A percentile compares a stretch with the other conserved stretches of the same genome.
Evolutionary conservation across 768 basidiomycete species (phyloP).

Genomic region (Serendipita vermifera): DNA sequence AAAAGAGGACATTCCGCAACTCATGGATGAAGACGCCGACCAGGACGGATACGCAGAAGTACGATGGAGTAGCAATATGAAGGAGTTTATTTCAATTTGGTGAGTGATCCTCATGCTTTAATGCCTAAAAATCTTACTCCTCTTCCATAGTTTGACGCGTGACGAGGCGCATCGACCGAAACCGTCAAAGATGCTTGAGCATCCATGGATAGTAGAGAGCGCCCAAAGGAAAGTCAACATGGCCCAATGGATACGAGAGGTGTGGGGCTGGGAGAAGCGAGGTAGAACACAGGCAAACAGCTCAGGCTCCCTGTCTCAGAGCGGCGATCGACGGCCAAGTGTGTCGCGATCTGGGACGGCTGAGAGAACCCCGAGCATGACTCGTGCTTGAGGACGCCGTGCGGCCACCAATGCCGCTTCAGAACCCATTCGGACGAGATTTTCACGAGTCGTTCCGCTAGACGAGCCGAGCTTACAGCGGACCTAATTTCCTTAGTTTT

Average conservation of each 20-base stretch:
- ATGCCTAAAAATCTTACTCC: conserved; percentile 11
- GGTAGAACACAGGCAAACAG: background rate
- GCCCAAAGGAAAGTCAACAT: conserved; percentile 80
- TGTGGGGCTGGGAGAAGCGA: conserved; percentile 44
- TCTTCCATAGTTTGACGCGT: conserved; percentile 46
- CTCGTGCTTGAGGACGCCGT: no score
- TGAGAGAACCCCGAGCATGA: background rate
- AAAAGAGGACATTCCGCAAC: conserved; percentile 64
- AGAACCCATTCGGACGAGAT: no score
- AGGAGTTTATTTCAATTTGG: conserved; percentile 81
- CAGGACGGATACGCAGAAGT: conserved; percentile 23
- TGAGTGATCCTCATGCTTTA: conserved; percentile 29
- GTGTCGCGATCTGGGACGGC: background rate
- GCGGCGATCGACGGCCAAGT: background rate
- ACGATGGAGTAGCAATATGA: conserved; percentile 72
- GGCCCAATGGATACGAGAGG: conserved; percentile 75
- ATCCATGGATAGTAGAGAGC: conserved; percentile 66
- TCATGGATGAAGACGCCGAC: conserved; percentile 56
- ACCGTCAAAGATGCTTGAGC: conserved; percentile 68
- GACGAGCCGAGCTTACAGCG: no score
- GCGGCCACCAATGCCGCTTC: no score
- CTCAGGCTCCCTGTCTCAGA: background rate
- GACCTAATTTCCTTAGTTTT: no score
- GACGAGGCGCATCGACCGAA: conserved; percentile 57
- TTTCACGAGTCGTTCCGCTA: no score